phyloP scores from a whole-genome alignment of 768 basidiomycete genomes.

The Crepidotus variabilis region DNA sequence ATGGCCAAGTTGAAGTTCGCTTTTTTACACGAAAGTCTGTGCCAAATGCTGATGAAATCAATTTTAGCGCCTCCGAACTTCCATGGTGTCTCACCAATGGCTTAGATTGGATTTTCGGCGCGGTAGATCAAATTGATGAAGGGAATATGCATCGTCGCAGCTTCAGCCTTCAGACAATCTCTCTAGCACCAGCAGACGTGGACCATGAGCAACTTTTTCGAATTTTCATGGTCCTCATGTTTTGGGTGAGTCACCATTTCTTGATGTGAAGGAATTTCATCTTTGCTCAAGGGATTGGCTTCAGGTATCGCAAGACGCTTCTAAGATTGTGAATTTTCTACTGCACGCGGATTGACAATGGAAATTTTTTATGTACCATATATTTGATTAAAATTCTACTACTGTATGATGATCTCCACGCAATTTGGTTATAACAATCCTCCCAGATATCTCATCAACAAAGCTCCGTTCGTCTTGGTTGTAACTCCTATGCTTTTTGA shows the following conservation, averaged over 20 bases:
- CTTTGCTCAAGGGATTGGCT: background rate
- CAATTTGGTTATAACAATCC: background rate
- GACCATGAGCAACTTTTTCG: background rate
- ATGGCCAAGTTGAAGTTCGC: background rate
- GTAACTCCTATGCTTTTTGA: background rate
- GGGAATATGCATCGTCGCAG: background rate
- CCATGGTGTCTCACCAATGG: background rate
- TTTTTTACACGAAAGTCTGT: background rate
- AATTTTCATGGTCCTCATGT: background rate
- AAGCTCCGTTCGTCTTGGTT: background rate
- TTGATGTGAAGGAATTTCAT: background rate
- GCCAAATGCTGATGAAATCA: background rate
- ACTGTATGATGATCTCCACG: background rate
- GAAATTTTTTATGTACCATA: background rate
- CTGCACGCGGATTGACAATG: background rate
- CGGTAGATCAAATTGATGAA: background rate
- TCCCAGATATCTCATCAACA: background rate
- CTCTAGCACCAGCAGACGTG: background rate
- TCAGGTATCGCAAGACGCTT: background rate
- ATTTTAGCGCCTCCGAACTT: background rate
- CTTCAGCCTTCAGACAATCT: background rate
- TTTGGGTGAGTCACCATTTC: background rate
- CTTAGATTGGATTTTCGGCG: background rate
- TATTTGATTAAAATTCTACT: background rate
- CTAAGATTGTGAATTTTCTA: background rate